Percentiles rank a stretch among this genome's conserved stretches.
phyloP scores from a whole-genome alignment of 83 land plant species.

The Picea engelmannii region DNA sequence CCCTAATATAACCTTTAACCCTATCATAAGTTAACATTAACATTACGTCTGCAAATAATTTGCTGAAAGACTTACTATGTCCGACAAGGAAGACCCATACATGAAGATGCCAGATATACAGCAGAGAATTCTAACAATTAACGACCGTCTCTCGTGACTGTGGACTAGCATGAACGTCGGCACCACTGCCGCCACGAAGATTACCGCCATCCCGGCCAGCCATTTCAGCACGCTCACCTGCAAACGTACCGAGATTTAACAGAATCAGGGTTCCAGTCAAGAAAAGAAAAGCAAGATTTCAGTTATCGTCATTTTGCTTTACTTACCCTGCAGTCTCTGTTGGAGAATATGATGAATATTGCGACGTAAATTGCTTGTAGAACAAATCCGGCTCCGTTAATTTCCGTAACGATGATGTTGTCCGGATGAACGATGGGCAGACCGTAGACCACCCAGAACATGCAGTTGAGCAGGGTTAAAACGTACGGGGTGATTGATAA shows the following conservation, averaged over 20 bases:
- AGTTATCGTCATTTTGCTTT: too few relatives aligned
- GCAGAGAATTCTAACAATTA: slow-evolving; percentile 40
- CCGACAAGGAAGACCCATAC: slow-evolving; percentile 52
- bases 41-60: too few relatives aligned
- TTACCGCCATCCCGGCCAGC: too few relatives aligned
- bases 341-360: slow-evolving; percentile 45
- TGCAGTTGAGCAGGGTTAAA: slow-evolving; percentile 60
- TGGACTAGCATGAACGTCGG: slow-evolving; percentile 27
- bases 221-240: too few relatives aligned
- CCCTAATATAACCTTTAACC: too few relatives aligned
- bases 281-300: too few relatives aligned
- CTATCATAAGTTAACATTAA: too few relatives aligned
- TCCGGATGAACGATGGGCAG: slow-evolving; percentile 59
- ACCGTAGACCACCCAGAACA: slow-evolving; percentile 72
- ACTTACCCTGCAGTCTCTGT: slow-evolving; percentile 22
- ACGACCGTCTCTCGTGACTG: slow-evolving; percentile 27
- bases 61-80: slow-evolving; percentile 36
- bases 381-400: slow-evolving; percentile 55
- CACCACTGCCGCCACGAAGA: slow-evolving; percentile 22
- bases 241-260: too few relatives aligned
- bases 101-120: slow-evolving; percentile 35
- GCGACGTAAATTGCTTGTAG: slow-evolving; percentile 44
- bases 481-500: slow-evolving; percentile 64
- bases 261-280: too few relatives aligned
- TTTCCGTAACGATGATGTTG: slow-evolving; percentile 54